Base-by-base conservation (phyloP, 495 filamentous ascomycete genomes). In the Penicillium lagena region DNA sequence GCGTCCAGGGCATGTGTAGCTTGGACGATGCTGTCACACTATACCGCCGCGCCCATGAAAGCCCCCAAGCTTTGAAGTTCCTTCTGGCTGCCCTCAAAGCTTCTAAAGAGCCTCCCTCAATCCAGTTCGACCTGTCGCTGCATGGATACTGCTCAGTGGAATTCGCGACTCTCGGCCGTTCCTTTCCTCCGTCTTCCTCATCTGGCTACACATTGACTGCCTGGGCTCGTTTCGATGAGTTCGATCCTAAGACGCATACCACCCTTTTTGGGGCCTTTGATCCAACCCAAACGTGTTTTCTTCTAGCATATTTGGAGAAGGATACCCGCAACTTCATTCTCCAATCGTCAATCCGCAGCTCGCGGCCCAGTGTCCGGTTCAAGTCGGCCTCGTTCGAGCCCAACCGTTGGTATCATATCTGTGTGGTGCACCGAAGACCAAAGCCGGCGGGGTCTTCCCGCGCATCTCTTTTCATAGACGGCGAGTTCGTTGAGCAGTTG, bases 241-340 rank as follows among this genome's bases (percentile, higher is more conserved):
- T 93, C 65, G 93, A 98, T 60, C 58, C 75, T 1, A 80, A 76
- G 29, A 83, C 85, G 11, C 94, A 97, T 63, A 96, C 93, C 1
- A 98, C 93, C 4, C 73, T 98, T 7, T 98, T 98, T 64, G 93
- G 93, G 4, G 89, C 90, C 9, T 97, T 95, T 62, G 93, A 98
- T 67, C 72, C 84, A 0, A 88, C 79, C 12, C 93, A 98, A 56
- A 89, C 86, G 1, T 98, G 94, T 65, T 98, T 98, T 51, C 71
- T 97, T 29, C 79, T 98, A 35, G 86, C 85, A 15, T 98, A 97
- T 59, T 76, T 98, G 17, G 93, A 98, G 62, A 89, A 85, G 56
- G 90, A 97, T 58, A 94, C 89, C n/a, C 82, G 78, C 27, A 90
- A 95, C 57, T 89, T 98, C 50, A 97, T 98, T 56, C 72, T 98